Base-by-base conservation (phyloP, 805 yeast genomes). In the Alloascoidea hylecoeti region DNA sequence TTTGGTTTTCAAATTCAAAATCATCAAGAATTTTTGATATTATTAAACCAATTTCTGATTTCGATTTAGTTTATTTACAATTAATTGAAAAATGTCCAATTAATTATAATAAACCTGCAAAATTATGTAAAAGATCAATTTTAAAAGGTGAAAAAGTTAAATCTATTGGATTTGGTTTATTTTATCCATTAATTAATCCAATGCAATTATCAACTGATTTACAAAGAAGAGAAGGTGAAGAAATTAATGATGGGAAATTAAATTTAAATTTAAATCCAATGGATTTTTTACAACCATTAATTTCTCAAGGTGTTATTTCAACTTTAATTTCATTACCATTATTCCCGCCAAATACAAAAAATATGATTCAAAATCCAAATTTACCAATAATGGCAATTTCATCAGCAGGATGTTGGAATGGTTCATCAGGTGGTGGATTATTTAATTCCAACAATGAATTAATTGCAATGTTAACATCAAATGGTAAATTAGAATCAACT, bases 361-460 rank as follows among this genome's bases (percentile, higher is more conserved):
- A 23, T 23, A 9, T 23, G 30, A 23, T 9, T 9, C 9, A 23
- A 23, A 23, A 23, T n/a, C 30, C 30, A 9, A 9, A 9, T 23
- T 9, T 23, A 9, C 30, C 30, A 23, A 23, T 23, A 1, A 48
- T 57, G 57, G 38, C 53, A 5, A 46, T 57, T 3, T 39, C 53
- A 9, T 45, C 57, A 2, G 55, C 62, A 2, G 51, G 52, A 16
- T 57, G 62, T 46, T 57, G 62, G 62, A 57, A 57, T 23, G 62
- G 62, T 1, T 55, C 60, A 15, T 56, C 61, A 5, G 62, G 62
- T 4, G 62, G 62, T 4, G 60, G 50, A 0, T 42, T 57, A 3
- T 43, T 53, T 34, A 44, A 51, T 38, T 18, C 18, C 3, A 9
- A 23, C 13, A 18, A 33, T 1, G 45, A 49, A 19, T 48, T 57